phyloP scores from a whole-genome alignment of 2,329 filamentous ascomycete species.

The Fonsecaea pugnacius region DNA sequence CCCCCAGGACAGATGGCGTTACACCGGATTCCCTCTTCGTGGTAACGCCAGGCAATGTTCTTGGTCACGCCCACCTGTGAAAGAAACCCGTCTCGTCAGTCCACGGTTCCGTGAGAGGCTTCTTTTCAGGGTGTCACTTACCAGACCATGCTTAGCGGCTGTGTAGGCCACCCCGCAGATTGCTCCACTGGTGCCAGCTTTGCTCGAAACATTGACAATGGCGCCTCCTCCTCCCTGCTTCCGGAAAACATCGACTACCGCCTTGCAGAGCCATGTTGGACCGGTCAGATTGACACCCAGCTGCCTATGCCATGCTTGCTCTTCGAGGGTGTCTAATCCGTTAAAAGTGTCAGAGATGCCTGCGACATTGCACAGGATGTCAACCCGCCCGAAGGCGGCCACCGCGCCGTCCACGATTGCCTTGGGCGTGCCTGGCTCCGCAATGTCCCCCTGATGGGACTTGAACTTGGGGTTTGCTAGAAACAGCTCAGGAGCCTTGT shows the following conservation, averaged over 20 bases:
- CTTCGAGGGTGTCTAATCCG: neutral
- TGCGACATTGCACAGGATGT: neutral
- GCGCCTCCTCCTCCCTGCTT: too few species aligned
- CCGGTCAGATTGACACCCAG: neutral
- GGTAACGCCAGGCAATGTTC: neutral
- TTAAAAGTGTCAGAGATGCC: neutral
- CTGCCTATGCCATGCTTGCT: neutral
- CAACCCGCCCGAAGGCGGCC: neutral
- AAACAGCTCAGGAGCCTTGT: neutral
- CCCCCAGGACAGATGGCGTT: neutral
- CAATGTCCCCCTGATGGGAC: too few species aligned
- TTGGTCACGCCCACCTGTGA: neutral
- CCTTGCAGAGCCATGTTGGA: neutral
- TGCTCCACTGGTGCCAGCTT: neutral
- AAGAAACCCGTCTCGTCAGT: too few species aligned
- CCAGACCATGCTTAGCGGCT: neutral
- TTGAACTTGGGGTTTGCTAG: too few species aligned
- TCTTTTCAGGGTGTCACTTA: neutral
- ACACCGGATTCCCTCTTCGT: neutral
- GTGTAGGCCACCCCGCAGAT: neutral
- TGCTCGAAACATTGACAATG: neutral
- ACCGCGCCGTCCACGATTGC: too few species aligned
- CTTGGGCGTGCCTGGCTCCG: too few species aligned
- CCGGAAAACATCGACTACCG: too few species aligned
- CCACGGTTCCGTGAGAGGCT: too few species aligned